These are phyloP conservation scores for Salicornia ramosissima DNA, from an alignment of 148 eudicot genomes.

Conservation along the genomic window DNA sequence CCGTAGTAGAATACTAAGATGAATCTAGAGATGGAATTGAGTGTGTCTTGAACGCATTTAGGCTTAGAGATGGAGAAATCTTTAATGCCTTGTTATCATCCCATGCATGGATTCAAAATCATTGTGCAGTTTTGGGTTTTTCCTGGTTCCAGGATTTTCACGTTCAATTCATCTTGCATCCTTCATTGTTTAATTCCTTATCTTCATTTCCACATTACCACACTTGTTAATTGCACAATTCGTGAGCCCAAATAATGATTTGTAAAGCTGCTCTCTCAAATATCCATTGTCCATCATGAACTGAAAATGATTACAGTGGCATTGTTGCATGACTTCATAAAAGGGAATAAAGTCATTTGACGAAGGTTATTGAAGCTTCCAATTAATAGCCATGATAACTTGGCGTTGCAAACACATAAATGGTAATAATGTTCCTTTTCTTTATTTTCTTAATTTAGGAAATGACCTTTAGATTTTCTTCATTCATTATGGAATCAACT, in stretches of 20 bases:
- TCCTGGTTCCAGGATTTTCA: too few species aligned
- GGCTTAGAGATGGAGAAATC: too few species aligned
- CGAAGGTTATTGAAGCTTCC: background rate
- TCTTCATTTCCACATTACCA: background rate
- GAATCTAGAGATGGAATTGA: too few species aligned
- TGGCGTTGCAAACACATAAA: background rate
- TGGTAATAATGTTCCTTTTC: background rate
- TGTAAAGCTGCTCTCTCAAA: background rate
- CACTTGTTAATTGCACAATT: background rate
- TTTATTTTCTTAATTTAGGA: background rate
- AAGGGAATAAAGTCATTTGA: background rate
- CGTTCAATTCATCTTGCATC: background rate
- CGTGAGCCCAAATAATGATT: background rate
- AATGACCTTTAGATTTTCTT: background rate
- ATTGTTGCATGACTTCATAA: too few species aligned
- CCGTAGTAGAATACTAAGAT: too few species aligned
- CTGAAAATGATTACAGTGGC: background rate
- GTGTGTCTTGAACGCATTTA: too few species aligned
- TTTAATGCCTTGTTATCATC: too few species aligned
- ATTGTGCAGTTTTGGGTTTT: too few species aligned
- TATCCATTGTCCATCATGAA: background rate
- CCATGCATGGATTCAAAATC: too few species aligned
- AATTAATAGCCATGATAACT: conserved; percentile 4
- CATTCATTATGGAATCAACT: background rate
- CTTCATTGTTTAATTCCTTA: background rate